Percentiles rank a stretch among this genome's conserved stretches.
These are phyloP conservation scores for Cyclotella sp. DNA, from an alignment of 108 stramenopile species.

Conservation along the genomic window DNA sequence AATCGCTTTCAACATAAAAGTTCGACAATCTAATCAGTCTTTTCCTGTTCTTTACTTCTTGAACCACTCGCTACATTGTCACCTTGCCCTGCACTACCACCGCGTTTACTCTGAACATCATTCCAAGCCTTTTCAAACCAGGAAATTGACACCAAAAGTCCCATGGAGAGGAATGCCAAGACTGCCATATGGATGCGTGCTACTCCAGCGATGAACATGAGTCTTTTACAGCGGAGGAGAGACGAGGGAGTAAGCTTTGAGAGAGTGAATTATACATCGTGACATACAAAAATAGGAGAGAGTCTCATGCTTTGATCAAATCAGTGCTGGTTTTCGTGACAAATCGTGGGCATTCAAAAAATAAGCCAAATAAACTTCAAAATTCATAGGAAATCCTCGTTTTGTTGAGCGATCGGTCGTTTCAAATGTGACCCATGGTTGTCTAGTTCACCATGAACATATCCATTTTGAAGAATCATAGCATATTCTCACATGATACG, in stretches of 20 bases:
- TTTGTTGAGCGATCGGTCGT: no score
- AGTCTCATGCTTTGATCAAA: no score
- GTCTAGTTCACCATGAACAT: no score
- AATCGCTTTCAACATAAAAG: no score
- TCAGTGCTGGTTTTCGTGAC: no score
- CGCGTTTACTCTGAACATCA: constrained; percentile 56
- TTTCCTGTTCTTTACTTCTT: background rate
- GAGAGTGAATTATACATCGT: background rate
- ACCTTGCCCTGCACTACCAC: constrained; percentile 4
- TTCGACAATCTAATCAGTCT: background rate
- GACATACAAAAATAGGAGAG: background rate
- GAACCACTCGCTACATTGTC: background rate
- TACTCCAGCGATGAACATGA: constrained; percentile 59
- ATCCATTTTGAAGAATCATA: no score
- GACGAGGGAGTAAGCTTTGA: no score
- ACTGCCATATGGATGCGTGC: constrained; percentile 91
- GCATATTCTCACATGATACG: no score
- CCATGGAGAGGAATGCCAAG: constrained; percentile 69
- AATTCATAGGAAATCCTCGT: no score
- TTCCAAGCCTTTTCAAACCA: constrained; percentile 85
- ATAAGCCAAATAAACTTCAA: no score
- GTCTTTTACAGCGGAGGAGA: background rate
- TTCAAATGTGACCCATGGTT: no score
- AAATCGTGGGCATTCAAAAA: no score
- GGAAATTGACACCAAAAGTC: constrained; percentile 73